Evolutionary conservation across 768 basidiomycete genomes (phyloP).

Genomic region (Tylopilus vinaceipallidus): DNA sequence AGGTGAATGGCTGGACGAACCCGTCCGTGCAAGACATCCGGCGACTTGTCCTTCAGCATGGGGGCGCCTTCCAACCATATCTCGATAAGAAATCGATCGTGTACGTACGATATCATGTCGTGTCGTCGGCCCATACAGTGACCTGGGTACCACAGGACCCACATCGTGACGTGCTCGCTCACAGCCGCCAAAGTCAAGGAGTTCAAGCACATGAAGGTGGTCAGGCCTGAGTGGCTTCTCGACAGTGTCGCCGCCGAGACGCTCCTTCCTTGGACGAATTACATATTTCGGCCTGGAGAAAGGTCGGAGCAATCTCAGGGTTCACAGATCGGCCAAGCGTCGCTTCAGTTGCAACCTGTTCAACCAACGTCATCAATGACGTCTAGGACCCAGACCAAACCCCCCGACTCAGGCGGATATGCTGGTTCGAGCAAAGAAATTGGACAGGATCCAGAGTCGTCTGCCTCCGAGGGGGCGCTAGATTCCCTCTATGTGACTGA

Average conservation of each 20-base stretch:
- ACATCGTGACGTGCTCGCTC: slow-evolving; percentile 88
- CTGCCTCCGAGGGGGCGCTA: slow-evolving; percentile 9
- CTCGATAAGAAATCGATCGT: slow-evolving; percentile 74
- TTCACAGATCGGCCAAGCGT: slow-evolving; percentile 21
- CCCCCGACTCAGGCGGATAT: background rate
- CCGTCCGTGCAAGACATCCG: slow-evolving; percentile 86
- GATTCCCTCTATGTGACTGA: slow-evolving; percentile 41
- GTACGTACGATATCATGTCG: slow-evolving; percentile 39
- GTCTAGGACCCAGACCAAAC: background rate
- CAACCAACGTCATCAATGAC: slow-evolving; percentile 8
- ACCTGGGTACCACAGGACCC: slow-evolving; percentile 54
- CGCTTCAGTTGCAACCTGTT: slow-evolving; percentile 9
- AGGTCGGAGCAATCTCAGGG: slow-evolving; percentile 52
- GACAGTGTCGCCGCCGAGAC: slow-evolving; percentile 67
- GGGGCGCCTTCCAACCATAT: slow-evolving; percentile 82
- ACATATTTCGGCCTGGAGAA: slow-evolving; percentile 52
- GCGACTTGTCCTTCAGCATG: slow-evolving; percentile 75
- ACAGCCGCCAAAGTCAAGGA: slow-evolving; percentile 88
- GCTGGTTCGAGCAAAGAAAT: slow-evolving; percentile 3
- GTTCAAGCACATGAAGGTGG: slow-evolving; percentile 89
- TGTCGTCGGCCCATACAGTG: no score
- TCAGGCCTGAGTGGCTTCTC: slow-evolving; percentile 83
- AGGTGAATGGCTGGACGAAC: slow-evolving; percentile 90
- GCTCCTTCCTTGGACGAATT: slow-evolving; percentile 81
- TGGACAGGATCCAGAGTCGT: background rate